Percentiles rank a stretch among this genome's conserved stretches.
Conservation (phyloP, 352 stramenopile species). For the Halophytophthora batemanensis region DNA sequence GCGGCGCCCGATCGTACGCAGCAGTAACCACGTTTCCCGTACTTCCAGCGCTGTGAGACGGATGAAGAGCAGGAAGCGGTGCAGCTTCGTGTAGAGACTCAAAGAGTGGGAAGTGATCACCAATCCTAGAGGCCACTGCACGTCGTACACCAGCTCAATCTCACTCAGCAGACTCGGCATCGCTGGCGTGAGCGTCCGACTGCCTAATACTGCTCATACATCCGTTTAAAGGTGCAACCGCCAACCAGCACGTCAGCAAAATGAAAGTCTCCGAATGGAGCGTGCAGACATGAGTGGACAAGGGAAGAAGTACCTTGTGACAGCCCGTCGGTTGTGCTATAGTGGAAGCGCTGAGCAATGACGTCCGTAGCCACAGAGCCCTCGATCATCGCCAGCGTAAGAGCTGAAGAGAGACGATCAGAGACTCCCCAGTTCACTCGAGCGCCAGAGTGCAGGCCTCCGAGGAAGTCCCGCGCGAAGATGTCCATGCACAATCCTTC, state of each 20-base stretch:
- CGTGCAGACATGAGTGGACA: too few relatives aligned
- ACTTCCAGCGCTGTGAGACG: constrained; percentile 44
- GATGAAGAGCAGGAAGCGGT: constrained; percentile 43
- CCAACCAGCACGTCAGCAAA: not conserved
- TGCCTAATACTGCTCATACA: constrained; percentile 30
- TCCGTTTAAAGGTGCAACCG: not conserved
- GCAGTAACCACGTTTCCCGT: constrained; percentile 33
- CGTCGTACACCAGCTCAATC: constrained; percentile 44
- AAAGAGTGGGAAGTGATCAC: constrained; percentile 39
- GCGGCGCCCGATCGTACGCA: constrained; percentile 25
- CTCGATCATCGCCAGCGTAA: constrained; percentile 63
- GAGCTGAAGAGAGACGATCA: constrained; percentile 42
- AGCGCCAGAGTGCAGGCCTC: constrained; percentile 34
- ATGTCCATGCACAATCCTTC: constrained; percentile 74
- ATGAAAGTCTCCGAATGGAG: not conserved
- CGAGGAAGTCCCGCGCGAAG: constrained; percentile 57
- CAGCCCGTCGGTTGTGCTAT: constrained; percentile 33
- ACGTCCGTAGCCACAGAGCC: constrained; percentile 19
- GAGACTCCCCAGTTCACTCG: constrained; percentile 46
- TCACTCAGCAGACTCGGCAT: constrained; percentile 32
- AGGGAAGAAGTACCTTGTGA: constrained; percentile 31
- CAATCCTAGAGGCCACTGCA: constrained; percentile 48
- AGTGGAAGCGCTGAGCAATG: constrained; percentile 43
- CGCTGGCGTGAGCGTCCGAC: constrained; percentile 29
- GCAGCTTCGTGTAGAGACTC: constrained; percentile 33